Base-by-base conservation (phyloP, 2,329 filamentous ascomycete genomes). In the Ophioceras dolichostomum region DNA sequence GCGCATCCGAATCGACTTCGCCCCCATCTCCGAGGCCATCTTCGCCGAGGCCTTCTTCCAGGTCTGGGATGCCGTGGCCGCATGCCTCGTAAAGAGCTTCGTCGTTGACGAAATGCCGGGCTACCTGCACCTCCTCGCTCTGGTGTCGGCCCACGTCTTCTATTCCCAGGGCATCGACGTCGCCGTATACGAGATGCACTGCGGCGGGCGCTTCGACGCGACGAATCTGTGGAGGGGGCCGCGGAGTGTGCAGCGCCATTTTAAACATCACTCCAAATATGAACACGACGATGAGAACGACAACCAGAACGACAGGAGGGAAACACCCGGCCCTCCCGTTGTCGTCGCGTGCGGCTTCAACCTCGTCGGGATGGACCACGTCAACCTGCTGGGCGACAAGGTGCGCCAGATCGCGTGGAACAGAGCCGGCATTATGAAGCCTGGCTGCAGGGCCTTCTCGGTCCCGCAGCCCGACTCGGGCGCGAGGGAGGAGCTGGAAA, bases 401-500 rank as follows among this genome's bases (percentile, higher is more conserved):
- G 58, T 83, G 4, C 71, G 72, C 29, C 65, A 75, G 53, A 82
- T 84, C 44, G 75, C 79, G 2, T 83, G 79, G 79, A 77, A 84
- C 54, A 84, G 84, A 56, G 73, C 74, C 2, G 80, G 79, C 2
- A 76, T 84, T 36, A 73, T 82, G 56, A 84, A 82, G 54, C 33
- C 47, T 1, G 70, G 68, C 2, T 61, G 70, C 4, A 67, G 69
- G 19, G 76, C 71, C 2, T 83, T 83, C 42, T 32, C 28, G 4
- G 36, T 37, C 2, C 19, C 36, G 3, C 36, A 37, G n/a, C 10
- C 14, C 6, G 28, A 28, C 8, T 28, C 32, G 17, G 36, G 28
- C 5, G 53, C 62, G 6, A 28, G 24, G 9, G 29, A 32, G 12
- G 17, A 37, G 16, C 29, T 37, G 9, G 29, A n/a, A 19, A 28